Evolutionary conservation across 345 rosid genomes (phyloP).

Genomic region (Pugionium cornutum): DNA sequence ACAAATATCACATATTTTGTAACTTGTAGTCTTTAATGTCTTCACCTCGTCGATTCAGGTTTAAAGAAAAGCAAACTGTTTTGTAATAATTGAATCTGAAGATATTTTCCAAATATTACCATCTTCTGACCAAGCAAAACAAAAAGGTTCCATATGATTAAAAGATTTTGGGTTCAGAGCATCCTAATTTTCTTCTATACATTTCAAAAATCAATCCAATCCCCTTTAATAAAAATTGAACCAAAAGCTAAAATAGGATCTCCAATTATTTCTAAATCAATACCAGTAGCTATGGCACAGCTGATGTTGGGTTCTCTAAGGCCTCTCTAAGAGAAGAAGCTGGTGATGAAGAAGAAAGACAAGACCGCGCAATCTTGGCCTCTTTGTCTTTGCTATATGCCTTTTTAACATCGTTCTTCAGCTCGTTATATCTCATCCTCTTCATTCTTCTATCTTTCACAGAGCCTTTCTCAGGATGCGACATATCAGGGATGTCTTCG

Average conservation of each 20-base stretch:
- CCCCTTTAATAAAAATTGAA: not conserved
- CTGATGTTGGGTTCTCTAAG: constrained; percentile 30
- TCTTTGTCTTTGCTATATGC: constrained; percentile 82
- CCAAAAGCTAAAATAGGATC: not conserved
- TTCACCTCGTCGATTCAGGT: not conserved
- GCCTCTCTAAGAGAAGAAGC: constrained; percentile 48
- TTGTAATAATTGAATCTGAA: not conserved
- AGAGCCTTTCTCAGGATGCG: constrained; percentile 67
- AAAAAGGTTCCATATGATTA: not conserved
- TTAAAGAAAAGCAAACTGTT: not conserved
- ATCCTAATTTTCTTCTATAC: constrained; percentile 15
- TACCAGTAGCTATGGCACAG: not conserved
- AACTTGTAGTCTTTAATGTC: not conserved
- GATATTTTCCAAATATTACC: not conserved
- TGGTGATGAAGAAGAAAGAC: constrained; percentile 68
- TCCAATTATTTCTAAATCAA: not conserved
- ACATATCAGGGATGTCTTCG: constrained; percentile 86
- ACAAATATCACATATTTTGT: not conserved
- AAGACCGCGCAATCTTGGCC: constrained; percentile 53
- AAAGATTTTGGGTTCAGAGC: not conserved
- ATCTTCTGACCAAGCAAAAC: not conserved
- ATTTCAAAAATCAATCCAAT: constrained; percentile 15
- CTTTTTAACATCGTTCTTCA: constrained; percentile 76
- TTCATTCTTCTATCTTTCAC: constrained; percentile 62
- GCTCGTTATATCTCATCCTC: constrained; percentile 73